These are phyloP conservation scores for Xylariaceae sp. DNA, from an alignment of 2,329 filamentous ascomycete species.

Conservation along the genomic window DNA sequence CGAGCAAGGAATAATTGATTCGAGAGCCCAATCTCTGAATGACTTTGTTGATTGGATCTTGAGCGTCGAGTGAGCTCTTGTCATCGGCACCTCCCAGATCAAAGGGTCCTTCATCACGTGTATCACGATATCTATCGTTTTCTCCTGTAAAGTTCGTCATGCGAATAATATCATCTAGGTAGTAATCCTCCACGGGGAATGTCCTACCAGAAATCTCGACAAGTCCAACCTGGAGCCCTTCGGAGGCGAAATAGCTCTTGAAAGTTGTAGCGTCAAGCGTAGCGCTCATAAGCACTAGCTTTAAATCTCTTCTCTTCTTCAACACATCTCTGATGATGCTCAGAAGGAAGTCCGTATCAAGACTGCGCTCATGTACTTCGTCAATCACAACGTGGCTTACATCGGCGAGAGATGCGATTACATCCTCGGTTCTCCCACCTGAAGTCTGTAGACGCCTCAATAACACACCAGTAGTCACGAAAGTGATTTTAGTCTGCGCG, in stretches of 20 bases:
- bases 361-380: constrained; percentile 92
- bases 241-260: constrained; percentile 77
- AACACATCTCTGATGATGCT: constrained; percentile 86
- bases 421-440: constrained; percentile 78
- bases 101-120: constrained; percentile 46
- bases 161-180: constrained; percentile 84
- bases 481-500: constrained; percentile 82
- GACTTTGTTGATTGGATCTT: constrained; percentile 67
- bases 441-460: constrained; percentile 90
- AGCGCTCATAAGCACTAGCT: constrained; percentile 93
- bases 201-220: constrained; percentile 90
- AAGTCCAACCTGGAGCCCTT: constrained; percentile 71
- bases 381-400: constrained; percentile 96
- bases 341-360: constrained; percentile 93
- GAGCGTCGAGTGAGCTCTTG: constrained; percentile 42
- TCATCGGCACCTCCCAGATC: too few relatives aligned
- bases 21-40: constrained; percentile 78
- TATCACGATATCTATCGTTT: constrained; percentile 37
- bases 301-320: constrained; percentile 75
- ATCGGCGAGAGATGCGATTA: constrained; percentile 81
- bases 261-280: constrained; percentile 91
- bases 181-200: constrained; percentile 87
- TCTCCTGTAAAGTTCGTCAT: constrained; percentile 71
- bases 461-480: constrained; percentile 94
- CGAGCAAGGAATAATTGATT: constrained; percentile 90